Base-by-base conservation (phyloP, 352 stramenopile genomes). In the Globisporangium middletonii region DNA sequence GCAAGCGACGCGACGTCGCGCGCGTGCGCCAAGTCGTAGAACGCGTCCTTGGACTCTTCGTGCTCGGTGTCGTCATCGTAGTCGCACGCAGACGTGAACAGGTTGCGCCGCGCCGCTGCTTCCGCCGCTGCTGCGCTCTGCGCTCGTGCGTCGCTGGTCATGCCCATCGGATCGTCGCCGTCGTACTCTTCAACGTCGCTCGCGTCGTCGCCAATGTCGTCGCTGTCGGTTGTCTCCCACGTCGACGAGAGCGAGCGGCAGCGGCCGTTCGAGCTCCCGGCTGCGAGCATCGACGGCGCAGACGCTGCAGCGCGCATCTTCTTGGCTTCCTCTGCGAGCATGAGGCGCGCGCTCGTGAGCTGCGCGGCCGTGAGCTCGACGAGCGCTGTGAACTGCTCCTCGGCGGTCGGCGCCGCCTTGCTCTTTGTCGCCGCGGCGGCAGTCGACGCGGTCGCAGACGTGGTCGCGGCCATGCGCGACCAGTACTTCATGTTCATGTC, bases 201-300 rank as follows among this genome's bases (percentile, higher is more conserved):
- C 18, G 68, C 64, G 15, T 66, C 51, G 44, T 65, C 61, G n/a
- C 63, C 67, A 49, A 68, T 65, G 53, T 76, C 65, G 42, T 68
- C 65, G 50, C 65, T 69, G 56, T 86, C 77, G 23, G 74, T 63
- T 19, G 74, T 76, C 35, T 87, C 74, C 77, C 70, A 85, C 63
- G 73, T 88, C 48, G 68, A 88, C 48, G 82, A 92, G 45, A 87
- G 62, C 51, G 77, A 81, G 16, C 76, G 77, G 52, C 68, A 69
- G 12, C 80, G 76, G 15, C 56, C 60, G 15, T 38, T 38, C 33
- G 33, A 13, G 33, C 59, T 76, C 13, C 55, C 43, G 4, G 38
- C 46, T 23, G 19, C 53, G 27, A 23, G 23, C 50, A 56, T 30
- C 50, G 56, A 38, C 23, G 56, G 56, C 38, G 56, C 56, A 3